phyloP scores from a whole-genome alignment of 768 basidiomycete species.

The Mycena polygramma region DNA sequence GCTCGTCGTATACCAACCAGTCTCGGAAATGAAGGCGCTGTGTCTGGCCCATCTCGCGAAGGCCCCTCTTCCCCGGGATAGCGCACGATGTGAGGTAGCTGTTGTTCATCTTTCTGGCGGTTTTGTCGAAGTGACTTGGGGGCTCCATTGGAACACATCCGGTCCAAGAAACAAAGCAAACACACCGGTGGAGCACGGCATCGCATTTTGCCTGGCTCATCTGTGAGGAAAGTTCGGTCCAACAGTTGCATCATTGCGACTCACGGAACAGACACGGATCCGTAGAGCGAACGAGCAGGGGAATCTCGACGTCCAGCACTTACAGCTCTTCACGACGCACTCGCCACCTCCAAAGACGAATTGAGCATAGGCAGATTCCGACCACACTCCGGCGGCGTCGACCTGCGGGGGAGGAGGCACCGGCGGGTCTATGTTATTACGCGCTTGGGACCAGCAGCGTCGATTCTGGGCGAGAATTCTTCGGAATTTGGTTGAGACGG shows the following conservation, averaged over 20 bases:
- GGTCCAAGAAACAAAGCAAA: not conserved
- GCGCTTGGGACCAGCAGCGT: slow-evolving; percentile 19
- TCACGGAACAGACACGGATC: slow-evolving; percentile 28
- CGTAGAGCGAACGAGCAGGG: slow-evolving; percentile 24
- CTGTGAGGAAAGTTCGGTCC: not conserved
- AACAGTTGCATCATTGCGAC: not conserved
- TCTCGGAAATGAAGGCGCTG: slow-evolving; percentile 26
- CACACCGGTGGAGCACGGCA: slow-evolving; percentile 6
- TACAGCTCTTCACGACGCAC: slow-evolving; percentile 25
- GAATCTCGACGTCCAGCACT: slow-evolving; percentile 17
- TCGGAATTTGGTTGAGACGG: slow-evolving; percentile 7
- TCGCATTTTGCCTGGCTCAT: slow-evolving; percentile 1
- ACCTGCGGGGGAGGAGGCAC: slow-evolving; percentile 30
- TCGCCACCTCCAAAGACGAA: slow-evolving; percentile 25
- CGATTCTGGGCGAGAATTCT: slow-evolving; percentile 16
- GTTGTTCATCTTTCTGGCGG: slow-evolving; percentile 18
- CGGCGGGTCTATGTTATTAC: slow-evolving; percentile 26
- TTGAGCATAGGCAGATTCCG: slow-evolving; percentile 29
- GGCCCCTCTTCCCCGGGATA: slow-evolving; percentile 22
- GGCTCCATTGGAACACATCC: not conserved
- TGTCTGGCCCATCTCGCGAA: slow-evolving; percentile 28
- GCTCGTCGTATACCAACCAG: slow-evolving; percentile 28
- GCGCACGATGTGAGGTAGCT: slow-evolving; percentile 24
- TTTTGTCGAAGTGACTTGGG: slow-evolving; percentile 17
- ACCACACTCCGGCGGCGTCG: slow-evolving; percentile 29